Evolutionary conservation across 306 rosid genomes (phyloP).

Genomic region (Adenanthera pavonina): DNA sequence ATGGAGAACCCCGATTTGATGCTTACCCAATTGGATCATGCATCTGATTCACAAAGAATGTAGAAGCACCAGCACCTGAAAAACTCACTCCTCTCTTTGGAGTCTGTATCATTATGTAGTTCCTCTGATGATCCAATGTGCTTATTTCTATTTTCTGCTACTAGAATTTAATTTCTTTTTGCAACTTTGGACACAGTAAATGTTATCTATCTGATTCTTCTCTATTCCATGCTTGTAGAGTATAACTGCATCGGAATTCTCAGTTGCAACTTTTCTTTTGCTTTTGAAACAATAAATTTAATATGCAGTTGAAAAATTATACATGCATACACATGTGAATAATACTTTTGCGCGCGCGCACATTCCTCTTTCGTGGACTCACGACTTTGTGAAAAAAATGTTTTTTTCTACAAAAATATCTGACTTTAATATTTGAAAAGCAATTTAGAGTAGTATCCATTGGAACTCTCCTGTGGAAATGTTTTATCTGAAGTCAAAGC

Average conservation of each 20-base stretch:
- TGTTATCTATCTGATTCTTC: slow-evolving; percentile 30
- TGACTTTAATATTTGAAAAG: no score
- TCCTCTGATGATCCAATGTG: slow-evolving; percentile 38
- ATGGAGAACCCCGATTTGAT: slow-evolving; percentile 67
- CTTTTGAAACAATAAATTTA: neutral
- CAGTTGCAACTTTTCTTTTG: neutral
- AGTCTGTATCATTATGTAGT: slow-evolving; percentile 45
- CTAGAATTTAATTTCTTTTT: slow-evolving; percentile 32
- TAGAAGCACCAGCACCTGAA: slow-evolving; percentile 22
- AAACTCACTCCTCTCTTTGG: slow-evolving; percentile 34
- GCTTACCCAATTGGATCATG: slow-evolving; percentile 63
- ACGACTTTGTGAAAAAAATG: no score
- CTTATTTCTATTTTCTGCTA: slow-evolving; percentile 25
- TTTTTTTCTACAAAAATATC: no score
- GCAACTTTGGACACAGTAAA: slow-evolving; percentile 36
- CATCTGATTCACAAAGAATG: slow-evolving; percentile 47
- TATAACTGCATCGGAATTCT: slow-evolving; percentile 25
- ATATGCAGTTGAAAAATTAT: neutral
- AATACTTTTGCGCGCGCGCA: no score
- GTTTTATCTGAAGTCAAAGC: no score
- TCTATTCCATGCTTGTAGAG: slow-evolving; percentile 35
- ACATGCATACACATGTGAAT: no score
- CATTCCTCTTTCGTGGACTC: no score
- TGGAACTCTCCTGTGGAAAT: no score
- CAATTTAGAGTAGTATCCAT: no score